These are phyloP conservation scores for Nicotiana rustica DNA, from an alignment of 305 asterid species.

Conservation along the genomic window DNA sequence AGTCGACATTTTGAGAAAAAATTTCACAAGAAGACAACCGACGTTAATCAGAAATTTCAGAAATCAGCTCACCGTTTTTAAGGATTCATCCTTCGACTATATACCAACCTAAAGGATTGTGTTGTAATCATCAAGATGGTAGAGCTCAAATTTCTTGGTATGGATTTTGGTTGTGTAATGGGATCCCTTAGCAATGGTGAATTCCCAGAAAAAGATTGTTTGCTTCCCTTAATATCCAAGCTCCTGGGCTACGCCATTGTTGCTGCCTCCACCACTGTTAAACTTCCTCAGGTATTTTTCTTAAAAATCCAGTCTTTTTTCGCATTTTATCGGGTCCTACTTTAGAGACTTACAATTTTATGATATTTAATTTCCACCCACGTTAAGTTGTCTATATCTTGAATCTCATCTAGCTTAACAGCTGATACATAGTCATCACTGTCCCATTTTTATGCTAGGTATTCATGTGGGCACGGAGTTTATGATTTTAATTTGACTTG, in stretches of 20 bases:
- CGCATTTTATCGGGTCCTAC: background rate
- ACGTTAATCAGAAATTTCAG: background rate
- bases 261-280: slow-evolving; percentile 94
- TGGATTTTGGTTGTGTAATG: slow-evolving; percentile 87
- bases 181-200: slow-evolving; percentile 73
- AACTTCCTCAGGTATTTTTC: slow-evolving; percentile 78
- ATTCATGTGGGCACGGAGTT: background rate
- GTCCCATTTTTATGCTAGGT: background rate
- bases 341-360: background rate
- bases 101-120: background rate
- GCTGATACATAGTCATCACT: background rate
- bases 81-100: background rate
- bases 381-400: background rate
- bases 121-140: slow-evolving; percentile 42
- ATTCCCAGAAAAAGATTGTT: slow-evolving; percentile 83
- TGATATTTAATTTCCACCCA: background rate
- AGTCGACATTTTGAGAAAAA: too few relatives aligned
- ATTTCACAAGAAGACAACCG: background rate
- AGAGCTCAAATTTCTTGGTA: slow-evolving; percentile 74
- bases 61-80: background rate
- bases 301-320: background rate
- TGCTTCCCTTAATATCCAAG: slow-evolving; percentile 88
- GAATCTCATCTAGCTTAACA: background rate
- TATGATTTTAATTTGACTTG: background rate
- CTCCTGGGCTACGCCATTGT: slow-evolving; percentile 89